phyloP scores from a whole-genome alignment of 768 basidiomycete genomes.

The Pleurotus eryngii region DNA sequence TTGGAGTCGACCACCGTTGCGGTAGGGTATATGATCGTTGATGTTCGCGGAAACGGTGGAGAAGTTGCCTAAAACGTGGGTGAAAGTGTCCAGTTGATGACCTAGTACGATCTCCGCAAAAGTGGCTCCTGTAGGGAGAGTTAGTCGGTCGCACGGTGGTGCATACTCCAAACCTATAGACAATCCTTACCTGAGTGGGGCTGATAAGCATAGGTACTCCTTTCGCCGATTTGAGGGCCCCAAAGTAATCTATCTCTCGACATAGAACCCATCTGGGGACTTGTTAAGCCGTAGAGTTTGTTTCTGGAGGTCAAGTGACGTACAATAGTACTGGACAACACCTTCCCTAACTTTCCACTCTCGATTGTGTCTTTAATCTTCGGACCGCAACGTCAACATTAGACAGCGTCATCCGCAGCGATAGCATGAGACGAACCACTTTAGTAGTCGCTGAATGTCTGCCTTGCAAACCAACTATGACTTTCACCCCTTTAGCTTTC shows the following conservation, averaged over 20 bases:
- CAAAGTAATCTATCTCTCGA: slow-evolving; percentile 9
- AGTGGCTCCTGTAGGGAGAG: slow-evolving; percentile 18
- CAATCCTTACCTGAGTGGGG: not conserved
- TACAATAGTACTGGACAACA: slow-evolving; percentile 24
- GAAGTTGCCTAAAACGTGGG: slow-evolving; percentile 27
- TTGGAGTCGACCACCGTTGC: slow-evolving; percentile 19
- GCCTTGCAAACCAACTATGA: slow-evolving; percentile 33
- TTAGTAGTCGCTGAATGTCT: slow-evolving; percentile 22
- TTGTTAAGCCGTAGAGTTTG: too few species aligned
- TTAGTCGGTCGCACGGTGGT: too few species aligned
- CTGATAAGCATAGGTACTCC: slow-evolving; percentile 7
- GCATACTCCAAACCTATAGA: too few species aligned
- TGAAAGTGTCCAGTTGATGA: slow-evolving; percentile 27
- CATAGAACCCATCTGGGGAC: not conserved
- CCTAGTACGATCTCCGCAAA: slow-evolving; percentile 23
- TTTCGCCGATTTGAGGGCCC: slow-evolving; percentile 14
- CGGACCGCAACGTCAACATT: too few species aligned
- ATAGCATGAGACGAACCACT: slow-evolving; percentile 22
- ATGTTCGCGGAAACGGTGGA: slow-evolving; percentile 21
- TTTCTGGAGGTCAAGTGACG: not conserved
- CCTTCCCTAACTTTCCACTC: slow-evolving; percentile 26
- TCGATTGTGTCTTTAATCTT: slow-evolving; percentile 30
- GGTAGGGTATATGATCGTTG: slow-evolving; percentile 21
- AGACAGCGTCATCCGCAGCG: not conserved
- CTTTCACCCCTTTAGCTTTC: slow-evolving; percentile 23